phyloP scores from a whole-genome alignment of 805 yeast genomes.

The Hanseniaspora thailandica region DNA sequence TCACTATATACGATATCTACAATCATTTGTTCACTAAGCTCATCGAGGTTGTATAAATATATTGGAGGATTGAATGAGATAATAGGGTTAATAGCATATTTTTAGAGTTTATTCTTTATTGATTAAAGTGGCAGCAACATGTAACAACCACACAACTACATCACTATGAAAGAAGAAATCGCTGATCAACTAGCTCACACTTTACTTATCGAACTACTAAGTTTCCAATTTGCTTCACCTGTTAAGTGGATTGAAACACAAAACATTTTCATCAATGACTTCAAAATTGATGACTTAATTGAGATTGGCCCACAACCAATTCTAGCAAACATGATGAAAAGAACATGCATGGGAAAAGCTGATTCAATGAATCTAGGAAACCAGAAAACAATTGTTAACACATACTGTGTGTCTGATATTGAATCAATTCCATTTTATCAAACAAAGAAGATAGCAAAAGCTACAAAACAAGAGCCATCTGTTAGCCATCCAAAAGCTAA shows the following conservation, averaged over 20 bases:
- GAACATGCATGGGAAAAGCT: slow-evolving; percentile 73
- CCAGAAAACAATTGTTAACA: slow-evolving; percentile 17
- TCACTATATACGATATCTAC: background rate
- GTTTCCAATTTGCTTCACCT: slow-evolving; percentile 87
- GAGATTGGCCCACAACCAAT: slow-evolving; percentile 91
- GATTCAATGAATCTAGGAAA: slow-evolving; percentile 34
- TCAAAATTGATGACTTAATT: slow-evolving; percentile 73
- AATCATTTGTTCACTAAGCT: too few species aligned
- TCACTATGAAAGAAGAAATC: slow-evolving; percentile 45
- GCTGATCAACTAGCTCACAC: slow-evolving; percentile 80
- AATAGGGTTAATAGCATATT: too few species aligned
- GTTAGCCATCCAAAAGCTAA: too few species aligned
- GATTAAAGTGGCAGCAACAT: too few species aligned
- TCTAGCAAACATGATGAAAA: slow-evolving; percentile 78
- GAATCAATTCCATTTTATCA: slow-evolving; percentile 75
- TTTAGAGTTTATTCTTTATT: too few species aligned
- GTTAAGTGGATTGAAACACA: slow-evolving; percentile 93
- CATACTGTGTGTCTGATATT: slow-evolving; percentile 72
- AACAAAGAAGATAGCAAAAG: slow-evolving; percentile 19
- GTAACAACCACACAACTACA: background rate
- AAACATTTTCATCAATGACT: slow-evolving; percentile 70
- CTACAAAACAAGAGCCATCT: background rate
- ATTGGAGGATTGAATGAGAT: too few species aligned
- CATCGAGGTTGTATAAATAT: too few species aligned
- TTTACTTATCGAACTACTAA: slow-evolving; percentile 71